Conservation (phyloP, 352 stramenopile species). For the Globisporangium perplexum region DNA sequence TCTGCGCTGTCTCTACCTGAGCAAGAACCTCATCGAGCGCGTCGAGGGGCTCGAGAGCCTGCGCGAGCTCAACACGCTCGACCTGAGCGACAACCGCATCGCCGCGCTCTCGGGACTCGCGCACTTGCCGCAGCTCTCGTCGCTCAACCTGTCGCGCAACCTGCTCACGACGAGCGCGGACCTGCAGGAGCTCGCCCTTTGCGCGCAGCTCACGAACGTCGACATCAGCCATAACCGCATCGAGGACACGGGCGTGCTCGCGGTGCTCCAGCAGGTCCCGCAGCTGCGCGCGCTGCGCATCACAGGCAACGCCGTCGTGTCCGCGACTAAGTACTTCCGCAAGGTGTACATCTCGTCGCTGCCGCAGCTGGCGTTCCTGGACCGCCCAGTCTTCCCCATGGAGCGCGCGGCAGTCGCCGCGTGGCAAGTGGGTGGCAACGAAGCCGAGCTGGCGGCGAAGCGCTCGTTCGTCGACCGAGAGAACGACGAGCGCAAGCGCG, state of each 20-base stretch:
- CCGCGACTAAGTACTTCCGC: slow-evolving; percentile 90
- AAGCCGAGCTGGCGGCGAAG: slow-evolving; percentile 84
- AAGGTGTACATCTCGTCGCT: slow-evolving; percentile 90
- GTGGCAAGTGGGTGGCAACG: slow-evolving; percentile 83
- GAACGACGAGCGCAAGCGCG: slow-evolving; percentile 58
- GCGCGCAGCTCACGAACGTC: slow-evolving; percentile 80
- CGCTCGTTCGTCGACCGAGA: slow-evolving; percentile 70
- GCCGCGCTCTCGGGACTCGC: slow-evolving; percentile 74
- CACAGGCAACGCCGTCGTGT: slow-evolving; percentile 90
- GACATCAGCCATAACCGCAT: slow-evolving; percentile 93
- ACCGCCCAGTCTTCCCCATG: slow-evolving; percentile 92
- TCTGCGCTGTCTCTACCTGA: slow-evolving; percentile 91
- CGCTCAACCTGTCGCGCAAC: slow-evolving; percentile 91
- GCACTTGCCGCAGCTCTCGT: slow-evolving; percentile 69
- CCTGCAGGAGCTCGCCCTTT: slow-evolving; percentile 67
- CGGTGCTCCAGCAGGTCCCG: slow-evolving; percentile 72
- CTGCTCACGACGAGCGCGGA: slow-evolving; percentile 59
- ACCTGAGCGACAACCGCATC: slow-evolving; percentile 92
- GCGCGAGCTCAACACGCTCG: slow-evolving; percentile 86
- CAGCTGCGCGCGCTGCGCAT: slow-evolving; percentile 75
- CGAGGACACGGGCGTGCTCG: slow-evolving; percentile 70
- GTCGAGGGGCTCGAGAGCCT: slow-evolving; percentile 64
- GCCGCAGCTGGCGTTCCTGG: slow-evolving; percentile 86
- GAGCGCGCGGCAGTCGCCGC: slow-evolving; percentile 82
- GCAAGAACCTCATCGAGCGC: slow-evolving; percentile 89